These are phyloP conservation scores for Taphrina wiesneri DNA, from an alignment of 1,139 yeast species.

Conservation along the genomic window DNA sequence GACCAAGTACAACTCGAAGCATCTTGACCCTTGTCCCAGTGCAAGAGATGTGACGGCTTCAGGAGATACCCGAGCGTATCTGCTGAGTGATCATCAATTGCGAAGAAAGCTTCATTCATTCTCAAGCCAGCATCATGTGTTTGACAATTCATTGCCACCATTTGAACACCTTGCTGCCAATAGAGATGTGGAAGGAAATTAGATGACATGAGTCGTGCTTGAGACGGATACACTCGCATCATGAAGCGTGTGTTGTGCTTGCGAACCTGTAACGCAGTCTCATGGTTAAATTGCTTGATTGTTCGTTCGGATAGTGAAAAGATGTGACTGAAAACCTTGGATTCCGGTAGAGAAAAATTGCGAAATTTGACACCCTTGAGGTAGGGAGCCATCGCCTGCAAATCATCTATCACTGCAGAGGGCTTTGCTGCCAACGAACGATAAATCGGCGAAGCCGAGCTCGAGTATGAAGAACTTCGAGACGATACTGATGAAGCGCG, in stretches of 20 bases:
- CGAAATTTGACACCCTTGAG: conserved; percentile 73
- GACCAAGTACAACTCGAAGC: conserved; percentile 40
- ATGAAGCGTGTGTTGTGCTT: conserved; percentile 76
- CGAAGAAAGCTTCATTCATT: conserved; percentile 81
- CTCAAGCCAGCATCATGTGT: conserved; percentile 82
- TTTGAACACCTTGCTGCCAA: conserved; percentile 85
- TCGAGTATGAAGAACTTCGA: conserved; percentile 16
- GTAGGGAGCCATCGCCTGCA: conserved; percentile 58
- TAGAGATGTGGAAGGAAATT: conserved; percentile 75
- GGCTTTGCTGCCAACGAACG: neutral
- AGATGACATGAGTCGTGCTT: conserved; percentile 69
- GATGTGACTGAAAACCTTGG: conserved; percentile 76
- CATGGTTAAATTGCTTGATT: conserved; percentile 63
- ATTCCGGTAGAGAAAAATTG: conserved; percentile 82
- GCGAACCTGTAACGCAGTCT: conserved; percentile 56
- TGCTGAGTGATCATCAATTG: conserved; percentile 46
- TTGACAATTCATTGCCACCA: conserved; percentile 98
- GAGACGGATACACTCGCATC: conserved; percentile 87
- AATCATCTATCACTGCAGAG: neutral
- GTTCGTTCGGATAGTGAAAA: conserved; percentile 82
- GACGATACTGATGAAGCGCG: conserved; percentile 28
- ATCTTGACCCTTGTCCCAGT: conserved; percentile 14
- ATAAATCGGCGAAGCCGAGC: neutral
- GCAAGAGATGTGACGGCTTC: conserved; percentile 56
- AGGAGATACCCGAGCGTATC: conserved; percentile 70